A percentile compares a stretch with the other conserved stretches of the same genome.
These are phyloP conservation scores for Suhomyces maxii DNA, from an alignment of 1,139 yeast species.

Conservation along the genomic window DNA sequence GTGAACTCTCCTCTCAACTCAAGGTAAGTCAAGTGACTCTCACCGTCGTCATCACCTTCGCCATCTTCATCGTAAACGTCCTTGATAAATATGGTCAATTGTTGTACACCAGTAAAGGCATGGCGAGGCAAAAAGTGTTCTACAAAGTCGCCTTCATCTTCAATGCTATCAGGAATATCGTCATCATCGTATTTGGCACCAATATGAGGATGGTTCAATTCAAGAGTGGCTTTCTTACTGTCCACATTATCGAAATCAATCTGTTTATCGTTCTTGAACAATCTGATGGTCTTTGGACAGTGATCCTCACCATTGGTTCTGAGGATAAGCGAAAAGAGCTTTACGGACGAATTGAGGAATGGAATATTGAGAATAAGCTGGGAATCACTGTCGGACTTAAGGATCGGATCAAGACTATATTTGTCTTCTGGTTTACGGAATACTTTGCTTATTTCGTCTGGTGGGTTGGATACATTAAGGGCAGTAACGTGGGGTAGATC, in stretches of 20 bases:
- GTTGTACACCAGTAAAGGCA: constrained; percentile 67
- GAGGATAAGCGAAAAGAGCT: constrained; percentile 68
- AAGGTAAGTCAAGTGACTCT: constrained; percentile 61
- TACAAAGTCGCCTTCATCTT: constrained; percentile 56
- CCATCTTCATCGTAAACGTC: constrained; percentile 49
- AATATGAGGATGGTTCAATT: constrained; percentile 63
- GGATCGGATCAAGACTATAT: constrained; percentile 45
- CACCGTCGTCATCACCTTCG: constrained; percentile 60
- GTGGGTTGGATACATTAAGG: constrained; percentile 59
- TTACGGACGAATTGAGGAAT: constrained; percentile 67
- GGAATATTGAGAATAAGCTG: constrained; percentile 79
- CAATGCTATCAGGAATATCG: constrained; percentile 34
- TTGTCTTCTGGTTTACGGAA: constrained; percentile 48
- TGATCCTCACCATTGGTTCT: constrained; percentile 62
- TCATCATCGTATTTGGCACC: constrained; percentile 44
- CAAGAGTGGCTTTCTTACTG: constrained; percentile 50
- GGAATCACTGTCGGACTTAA: constrained; percentile 79
- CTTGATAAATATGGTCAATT: constrained; percentile 66
- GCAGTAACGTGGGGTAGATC: constrained; percentile 63
- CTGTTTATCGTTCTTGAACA: constrained; percentile 69
- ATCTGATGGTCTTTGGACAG: constrained; percentile 68
- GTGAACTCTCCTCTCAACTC: constrained; percentile 84
- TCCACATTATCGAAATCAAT: constrained; percentile 70
- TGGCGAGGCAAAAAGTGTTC: constrained; percentile 84
- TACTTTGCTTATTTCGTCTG: constrained; percentile 50